A percentile compares a stretch with the other conserved stretches of the same genome.
Conservation (phyloP, 306 rosid genomes). For the Amphicarpaea edgeworthii region DNA sequence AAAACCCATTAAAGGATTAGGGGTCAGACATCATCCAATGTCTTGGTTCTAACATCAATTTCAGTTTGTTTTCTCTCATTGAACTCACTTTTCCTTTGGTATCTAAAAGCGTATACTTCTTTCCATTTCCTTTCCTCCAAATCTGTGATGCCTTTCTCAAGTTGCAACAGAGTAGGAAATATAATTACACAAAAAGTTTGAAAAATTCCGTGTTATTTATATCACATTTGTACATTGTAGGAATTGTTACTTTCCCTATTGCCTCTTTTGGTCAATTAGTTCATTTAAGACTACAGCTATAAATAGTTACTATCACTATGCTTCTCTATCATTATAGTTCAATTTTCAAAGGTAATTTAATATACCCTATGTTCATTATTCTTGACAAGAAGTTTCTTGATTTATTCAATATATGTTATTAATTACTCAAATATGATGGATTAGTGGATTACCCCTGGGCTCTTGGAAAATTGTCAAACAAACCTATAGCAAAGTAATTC, state of each 20-base stretch:
- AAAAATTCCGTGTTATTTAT: too few species aligned
- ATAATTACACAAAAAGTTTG: too few species aligned
- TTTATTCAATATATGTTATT: too few species aligned
- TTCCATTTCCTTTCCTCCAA: constrained; percentile 88
- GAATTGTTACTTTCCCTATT: constrained; percentile 44
- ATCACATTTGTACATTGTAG: constrained; percentile 41
- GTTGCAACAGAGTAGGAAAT: constrained; percentile 93
- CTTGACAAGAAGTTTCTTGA: too few species aligned
- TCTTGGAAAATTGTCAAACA: not conserved
- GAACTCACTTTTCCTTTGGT: constrained; percentile 53
- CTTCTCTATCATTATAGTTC: constrained; percentile 9
- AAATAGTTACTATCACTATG: constrained; percentile 15
- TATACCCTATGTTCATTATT: too few species aligned
- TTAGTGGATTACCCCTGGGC: too few species aligned
- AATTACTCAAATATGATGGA: not conserved
- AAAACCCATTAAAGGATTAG: too few species aligned
- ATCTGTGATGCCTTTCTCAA: constrained; percentile 84
- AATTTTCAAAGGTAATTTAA: too few species aligned
- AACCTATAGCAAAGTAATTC: not conserved
- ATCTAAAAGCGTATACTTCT: constrained; percentile 59
- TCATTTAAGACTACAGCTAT: constrained; percentile 39
- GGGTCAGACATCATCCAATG: too few species aligned
- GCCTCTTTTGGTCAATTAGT: constrained; percentile 40
- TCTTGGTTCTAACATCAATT: too few species aligned
- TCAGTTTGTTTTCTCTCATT: constrained; percentile 56